Base-by-base conservation (phyloP, 495 filamentous ascomycete genomes). In the Penicillium chermesinum region DNA sequence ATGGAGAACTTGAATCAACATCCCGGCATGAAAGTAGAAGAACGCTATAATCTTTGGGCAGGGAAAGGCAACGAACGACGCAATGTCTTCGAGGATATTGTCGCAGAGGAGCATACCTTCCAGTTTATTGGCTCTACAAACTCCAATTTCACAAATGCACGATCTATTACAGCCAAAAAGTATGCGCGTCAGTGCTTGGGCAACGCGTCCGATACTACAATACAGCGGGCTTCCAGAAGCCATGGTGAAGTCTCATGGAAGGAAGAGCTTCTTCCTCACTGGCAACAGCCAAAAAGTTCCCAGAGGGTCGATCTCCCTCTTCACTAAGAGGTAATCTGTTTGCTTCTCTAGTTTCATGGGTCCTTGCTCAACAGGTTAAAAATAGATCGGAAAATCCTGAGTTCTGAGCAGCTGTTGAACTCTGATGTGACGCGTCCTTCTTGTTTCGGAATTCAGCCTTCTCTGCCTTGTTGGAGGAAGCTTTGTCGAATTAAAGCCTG, bases 51-150 rank as follows among this genome's bases (percentile, higher is more conserved):
- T 4, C 25, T 10, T 30, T 30, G 25, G 4, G 25, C 10, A 30
- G 25, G 10, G 25, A 30, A 30, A 41, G 19, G 25, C 18, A 27
- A 41, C 25, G 20, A 41, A 41, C 20, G 9, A 13, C 39, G 39
- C 39, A 41, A 41, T 15, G 1, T 41, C 39, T 41, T 41, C 22
- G 20, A 18, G 2, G 39, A 41, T 7, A 7, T 41, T 15, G 39
- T 41, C 22, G 20, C 20, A 41, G 39, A 41, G 19, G 12, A 41
- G 7, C 5, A 41, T 27, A 13, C 15, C 3, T 41, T 41, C 19
- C 39, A 41, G 25, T 41, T 41, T 22, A 15, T 41, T 41, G 20
- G 39, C 19, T 27, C 39, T 21, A 27, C 20, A 41, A 41, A 41
- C 8, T 19, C 16, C 19, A 13, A 41, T 41, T 15, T 15, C 20